Base-by-base conservation (phyloP, 495 filamentous ascomycete genomes). In the Opeltia flavorubescens region DNA sequence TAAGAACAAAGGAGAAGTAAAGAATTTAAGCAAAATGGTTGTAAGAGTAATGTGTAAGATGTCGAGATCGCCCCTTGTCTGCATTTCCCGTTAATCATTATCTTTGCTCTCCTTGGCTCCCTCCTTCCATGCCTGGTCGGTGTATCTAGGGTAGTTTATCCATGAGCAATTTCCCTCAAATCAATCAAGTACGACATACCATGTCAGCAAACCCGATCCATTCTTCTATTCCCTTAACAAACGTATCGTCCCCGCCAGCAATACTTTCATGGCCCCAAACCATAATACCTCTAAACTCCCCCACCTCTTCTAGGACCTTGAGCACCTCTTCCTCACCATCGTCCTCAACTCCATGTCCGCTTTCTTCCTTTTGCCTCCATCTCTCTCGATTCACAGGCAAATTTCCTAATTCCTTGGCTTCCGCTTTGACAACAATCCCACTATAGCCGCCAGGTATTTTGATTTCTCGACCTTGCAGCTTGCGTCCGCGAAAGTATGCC, bases 201-300 rank as follows among this genome's bases (percentile, higher is more conserved):
- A 65, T 66, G 52, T 81, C 79, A 20, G 88, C 80, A 61, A 94
- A 77, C 1, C 62, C 67, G 53, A 95, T 62, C 89, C 89, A 95
- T 62, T 96, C 89, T 59, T 83, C 77, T 50, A 93, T 66, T 0
- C 71, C 70, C 24, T 78, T 75, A 9, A 76, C 79, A 57, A 85
- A 89, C 1, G 69, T 57, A 58, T 85, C 82, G 52, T 84, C 83
- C 8, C 77, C 69, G 17, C 79, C 71, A 21, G 83, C 81, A 35
- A 75, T 52, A 43, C 72, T 69, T 48, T 87, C 83, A 63, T 95
- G 91, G 0, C 73, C 83, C 89, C 89, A 96, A 20, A 95, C 71
- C 12, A 86, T 62, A 35, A 94, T 57, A 18, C 84, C 71, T 12
- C 88, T 76, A 60, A 96, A 95, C n/a, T 69, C 65, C 3, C 67